phyloP scores from a whole-genome alignment of 164 flowering plant species.

The Taxillus chinensis region DNA sequence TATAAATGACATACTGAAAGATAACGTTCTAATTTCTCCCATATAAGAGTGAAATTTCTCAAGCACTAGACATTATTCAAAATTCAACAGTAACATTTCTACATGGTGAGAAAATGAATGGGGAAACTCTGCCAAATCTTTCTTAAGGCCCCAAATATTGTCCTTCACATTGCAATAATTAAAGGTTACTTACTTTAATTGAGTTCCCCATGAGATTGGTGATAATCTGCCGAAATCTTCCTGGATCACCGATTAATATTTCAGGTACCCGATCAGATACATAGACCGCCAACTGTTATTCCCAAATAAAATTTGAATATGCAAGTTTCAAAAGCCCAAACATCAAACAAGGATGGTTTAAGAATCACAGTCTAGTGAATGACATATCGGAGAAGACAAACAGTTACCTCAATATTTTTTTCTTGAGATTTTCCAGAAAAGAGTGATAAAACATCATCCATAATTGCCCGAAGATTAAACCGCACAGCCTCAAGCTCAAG shows the following conservation, averaged over 20 bases:
- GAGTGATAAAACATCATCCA: conserved; percentile 83
- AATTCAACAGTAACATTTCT: too few species aligned
- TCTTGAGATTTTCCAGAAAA: conserved; percentile 89
- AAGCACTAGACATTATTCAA: too few species aligned
- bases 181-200: conserved; percentile 53
- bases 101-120: too few species aligned
- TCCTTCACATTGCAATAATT: too few species aligned
- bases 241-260: conserved; percentile 78
- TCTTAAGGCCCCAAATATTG: too few species aligned
- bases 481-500: conserved; percentile 85
- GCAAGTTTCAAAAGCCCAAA: conserved; percentile 6
- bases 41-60: too few species aligned
- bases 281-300: conserved; percentile 67
- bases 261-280: conserved; percentile 81
- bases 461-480: conserved; percentile 58
- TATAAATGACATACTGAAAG: too few species aligned
- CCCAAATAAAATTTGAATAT: conserved; percentile 10
- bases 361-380: not conserved
- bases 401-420: conserved; percentile 75
- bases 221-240: conserved; percentile 85
- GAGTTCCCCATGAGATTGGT: conserved; percentile 97
- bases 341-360: conserved; percentile 2
- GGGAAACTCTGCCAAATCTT: too few species aligned
- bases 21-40: too few species aligned
- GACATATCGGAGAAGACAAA: not conserved